Conservation (phyloP, 768 basidiomycete genomes). For the Agaricus blazei region DNA sequence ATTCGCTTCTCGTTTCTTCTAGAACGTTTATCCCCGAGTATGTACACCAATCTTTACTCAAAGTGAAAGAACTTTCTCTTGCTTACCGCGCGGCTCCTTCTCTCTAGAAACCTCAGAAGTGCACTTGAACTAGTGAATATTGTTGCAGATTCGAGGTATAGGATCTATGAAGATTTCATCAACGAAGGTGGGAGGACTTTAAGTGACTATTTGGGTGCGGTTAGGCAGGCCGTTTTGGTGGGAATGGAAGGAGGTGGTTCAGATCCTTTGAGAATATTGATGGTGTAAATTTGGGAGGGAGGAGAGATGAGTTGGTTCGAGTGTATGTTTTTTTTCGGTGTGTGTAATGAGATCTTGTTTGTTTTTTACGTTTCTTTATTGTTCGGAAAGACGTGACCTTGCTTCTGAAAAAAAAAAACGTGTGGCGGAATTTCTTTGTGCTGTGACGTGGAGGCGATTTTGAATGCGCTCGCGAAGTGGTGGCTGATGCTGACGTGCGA, state of each 20-base stretch:
- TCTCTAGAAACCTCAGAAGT: constrained; percentile 64
- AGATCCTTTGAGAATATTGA: constrained; percentile 57
- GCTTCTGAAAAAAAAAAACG: too few relatives aligned
- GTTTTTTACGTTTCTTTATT: too few relatives aligned
- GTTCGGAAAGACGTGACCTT: too few relatives aligned
- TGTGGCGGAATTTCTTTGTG: too few relatives aligned
- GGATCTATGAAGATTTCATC: constrained; percentile 82
- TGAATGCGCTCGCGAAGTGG: too few relatives aligned
- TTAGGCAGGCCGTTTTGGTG: constrained; percentile 67
- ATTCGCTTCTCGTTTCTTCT: constrained; percentile 65
- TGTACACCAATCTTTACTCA: constrained; percentile 20
- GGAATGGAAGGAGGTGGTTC: constrained; percentile 72
- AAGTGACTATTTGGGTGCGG: constrained; percentile 67
- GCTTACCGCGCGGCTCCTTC: neutral
- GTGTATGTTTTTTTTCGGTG: neutral
- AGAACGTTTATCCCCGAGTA: constrained; percentile 61
- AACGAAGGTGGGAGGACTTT: constrained; percentile 55
- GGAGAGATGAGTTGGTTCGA: neutral
- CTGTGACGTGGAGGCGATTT: too few relatives aligned
- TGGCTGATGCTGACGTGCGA: too few relatives aligned
- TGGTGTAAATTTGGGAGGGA: neutral
- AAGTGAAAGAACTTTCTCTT: neutral
- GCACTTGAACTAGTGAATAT: constrained; percentile 76
- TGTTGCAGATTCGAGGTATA: constrained; percentile 84
- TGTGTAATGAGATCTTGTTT: neutral